Evolutionary conservation across 1,284 basidiomycete genomes (phyloP).

Genomic region (Ceratorhiza oryzae-sativae): DNA sequence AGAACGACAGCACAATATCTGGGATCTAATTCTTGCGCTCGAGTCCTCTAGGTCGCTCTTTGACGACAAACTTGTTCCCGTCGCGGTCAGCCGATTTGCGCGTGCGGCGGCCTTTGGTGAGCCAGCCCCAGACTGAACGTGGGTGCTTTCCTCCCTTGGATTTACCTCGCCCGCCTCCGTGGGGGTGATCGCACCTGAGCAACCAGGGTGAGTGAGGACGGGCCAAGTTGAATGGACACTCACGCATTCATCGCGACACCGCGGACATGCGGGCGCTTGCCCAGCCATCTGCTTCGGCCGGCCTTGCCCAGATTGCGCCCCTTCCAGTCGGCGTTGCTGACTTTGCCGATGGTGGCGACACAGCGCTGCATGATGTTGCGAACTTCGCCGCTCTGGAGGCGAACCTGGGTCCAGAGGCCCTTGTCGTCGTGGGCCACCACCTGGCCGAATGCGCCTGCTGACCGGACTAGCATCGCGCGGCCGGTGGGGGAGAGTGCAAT

Average conservation of each 20-base stretch:
- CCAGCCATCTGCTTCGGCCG: slow-evolving; percentile 88
- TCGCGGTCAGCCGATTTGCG: slow-evolving; percentile 88
- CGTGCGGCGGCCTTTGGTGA: slow-evolving; percentile 91
- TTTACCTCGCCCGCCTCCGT: slow-evolving; percentile 98
- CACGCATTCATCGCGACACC: slow-evolving; percentile 99
- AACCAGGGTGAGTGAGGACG: background rate
- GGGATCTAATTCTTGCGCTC: slow-evolving; percentile 60
- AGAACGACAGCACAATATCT: too few relatives aligned
- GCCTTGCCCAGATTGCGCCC: slow-evolving; percentile 89
- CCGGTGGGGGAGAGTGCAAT: slow-evolving; percentile 80
- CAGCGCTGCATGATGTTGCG: slow-evolving; percentile 84
- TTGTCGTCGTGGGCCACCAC: slow-evolving; percentile 77
- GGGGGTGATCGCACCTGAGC: slow-evolving; percentile 86
- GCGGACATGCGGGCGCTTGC: slow-evolving; percentile 85
- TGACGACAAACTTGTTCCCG: slow-evolving; percentile 94
- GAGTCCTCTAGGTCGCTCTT: slow-evolving; percentile 85
- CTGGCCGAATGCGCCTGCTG: slow-evolving; percentile 87
- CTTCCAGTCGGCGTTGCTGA: slow-evolving; percentile 93
- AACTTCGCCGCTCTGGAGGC: slow-evolving; percentile 92
- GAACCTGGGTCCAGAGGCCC: slow-evolving; percentile 80
- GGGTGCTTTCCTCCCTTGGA: slow-evolving; percentile 96
- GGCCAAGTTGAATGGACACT: slow-evolving; percentile 48
- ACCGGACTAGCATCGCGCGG: slow-evolving; percentile 83
- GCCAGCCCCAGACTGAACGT: slow-evolving; percentile 89
- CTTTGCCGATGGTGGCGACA: slow-evolving; percentile 88